These are phyloP conservation scores for Scedosporium apiospermum DNA, from an alignment of 2,329 filamentous ascomycete species.

Conservation along the genomic window DNA sequence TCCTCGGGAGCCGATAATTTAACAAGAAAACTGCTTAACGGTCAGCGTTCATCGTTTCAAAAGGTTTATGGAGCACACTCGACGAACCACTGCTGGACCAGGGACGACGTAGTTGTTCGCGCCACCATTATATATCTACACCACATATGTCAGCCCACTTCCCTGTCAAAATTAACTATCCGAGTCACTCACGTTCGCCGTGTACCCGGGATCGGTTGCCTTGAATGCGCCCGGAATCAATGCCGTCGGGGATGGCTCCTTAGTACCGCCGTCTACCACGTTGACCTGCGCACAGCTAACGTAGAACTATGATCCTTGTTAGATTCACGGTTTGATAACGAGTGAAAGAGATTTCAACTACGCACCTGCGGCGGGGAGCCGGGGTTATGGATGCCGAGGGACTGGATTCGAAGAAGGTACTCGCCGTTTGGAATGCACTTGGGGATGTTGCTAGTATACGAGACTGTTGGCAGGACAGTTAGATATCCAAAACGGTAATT, in stretches of 20 bases:
- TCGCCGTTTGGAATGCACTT: slow-evolving; percentile 41
- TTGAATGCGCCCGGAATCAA: slow-evolving; percentile 32
- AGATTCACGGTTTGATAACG: background rate
- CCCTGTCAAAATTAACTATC: background rate
- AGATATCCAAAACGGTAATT: too few species aligned
- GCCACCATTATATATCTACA: slow-evolving; percentile 4
- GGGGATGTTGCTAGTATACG: slow-evolving; percentile 33
- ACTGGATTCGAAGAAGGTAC: slow-evolving; percentile 49
- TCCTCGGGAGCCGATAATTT: background rate
- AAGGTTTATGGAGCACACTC: background rate
- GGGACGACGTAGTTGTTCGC: slow-evolving; percentile 3
- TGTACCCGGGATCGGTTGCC: slow-evolving; percentile 33
- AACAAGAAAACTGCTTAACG: background rate
- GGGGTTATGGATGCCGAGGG: slow-evolving; percentile 51
- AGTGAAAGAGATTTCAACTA: background rate
- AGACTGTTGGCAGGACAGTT: background rate
- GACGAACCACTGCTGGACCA: slow-evolving; percentile 3
- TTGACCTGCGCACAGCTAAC: slow-evolving; percentile 34
- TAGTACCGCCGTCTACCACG: slow-evolving; percentile 31
- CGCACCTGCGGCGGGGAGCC: slow-evolving; percentile 21
- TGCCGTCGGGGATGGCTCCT: slow-evolving; percentile 27
- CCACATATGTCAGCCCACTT: too few species aligned
- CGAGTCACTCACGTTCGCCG: slow-evolving; percentile 11
- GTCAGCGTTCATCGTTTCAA: background rate
- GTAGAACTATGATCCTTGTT: slow-evolving; percentile 28